These are phyloP conservation scores for Chrysosporium keratinophilum DNA, from an alignment of 2,329 filamentous ascomycete species.

Conservation along the genomic window DNA sequence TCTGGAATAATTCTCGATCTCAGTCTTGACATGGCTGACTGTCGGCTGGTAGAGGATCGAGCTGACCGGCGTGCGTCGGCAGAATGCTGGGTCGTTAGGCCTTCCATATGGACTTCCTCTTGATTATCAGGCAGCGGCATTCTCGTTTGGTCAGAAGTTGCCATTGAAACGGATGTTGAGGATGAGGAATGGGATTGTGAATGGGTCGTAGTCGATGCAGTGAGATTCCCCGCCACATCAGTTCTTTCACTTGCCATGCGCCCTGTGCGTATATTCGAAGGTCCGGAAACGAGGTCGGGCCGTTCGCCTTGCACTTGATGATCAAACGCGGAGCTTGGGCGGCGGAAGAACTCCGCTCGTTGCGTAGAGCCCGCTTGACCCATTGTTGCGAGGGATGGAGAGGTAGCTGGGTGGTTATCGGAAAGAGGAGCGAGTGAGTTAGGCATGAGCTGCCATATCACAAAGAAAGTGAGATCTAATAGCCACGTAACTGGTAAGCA, in stretches of 20 bases:
- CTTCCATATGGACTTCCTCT: conserved; percentile 14
- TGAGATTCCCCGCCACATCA: neutral
- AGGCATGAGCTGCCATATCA: conserved; percentile 11
- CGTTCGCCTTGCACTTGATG: neutral
- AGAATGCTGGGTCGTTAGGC: conserved; percentile 24
- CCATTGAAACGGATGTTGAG: neutral
- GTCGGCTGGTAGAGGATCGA: conserved; percentile 32
- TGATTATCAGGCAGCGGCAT: neutral
- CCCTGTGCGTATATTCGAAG: neutral
- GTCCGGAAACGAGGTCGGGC: neutral
- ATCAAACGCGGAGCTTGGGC: neutral
- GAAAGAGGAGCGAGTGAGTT: conserved; percentile 7
- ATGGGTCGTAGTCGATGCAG: neutral
- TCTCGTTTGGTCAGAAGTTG: neutral
- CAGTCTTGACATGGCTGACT: conserved; percentile 40
- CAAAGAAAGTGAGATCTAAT: neutral
- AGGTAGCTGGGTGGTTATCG: neutral
- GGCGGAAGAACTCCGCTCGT: conserved; percentile 7
- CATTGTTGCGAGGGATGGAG: conserved; percentile 2
- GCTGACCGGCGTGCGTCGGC: conserved; percentile 25
- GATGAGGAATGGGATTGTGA: neutral
- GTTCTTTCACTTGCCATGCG: neutral
- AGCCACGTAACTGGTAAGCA: neutral
- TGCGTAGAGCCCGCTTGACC: conserved; percentile 14
- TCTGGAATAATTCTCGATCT: conserved; percentile 41